Conservation (phyloP, 257 asterid species). For the Solanum chmielewskii region DNA sequence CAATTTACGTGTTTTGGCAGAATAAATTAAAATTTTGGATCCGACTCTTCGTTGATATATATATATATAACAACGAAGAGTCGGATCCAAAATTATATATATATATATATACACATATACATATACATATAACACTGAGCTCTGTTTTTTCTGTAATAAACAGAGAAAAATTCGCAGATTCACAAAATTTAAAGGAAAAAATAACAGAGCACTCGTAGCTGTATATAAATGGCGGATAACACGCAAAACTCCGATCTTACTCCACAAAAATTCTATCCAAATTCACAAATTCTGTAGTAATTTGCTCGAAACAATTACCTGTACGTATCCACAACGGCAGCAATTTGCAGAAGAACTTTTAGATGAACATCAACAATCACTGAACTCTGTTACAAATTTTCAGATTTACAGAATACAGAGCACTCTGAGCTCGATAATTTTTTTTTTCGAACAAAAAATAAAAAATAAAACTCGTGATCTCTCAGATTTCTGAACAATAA, state of each 20-base stretch:
- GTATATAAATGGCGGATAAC: background rate
- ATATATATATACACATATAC: too few species aligned
- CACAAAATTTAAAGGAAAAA: background rate
- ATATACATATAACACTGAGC: background rate
- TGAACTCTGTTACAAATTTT: background rate
- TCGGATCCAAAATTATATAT: background rate
- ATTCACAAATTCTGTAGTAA: background rate
- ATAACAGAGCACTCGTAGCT: background rate
- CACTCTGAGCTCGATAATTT: background rate
- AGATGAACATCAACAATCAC: background rate
- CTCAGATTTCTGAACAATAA: background rate
- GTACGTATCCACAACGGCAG: background rate
- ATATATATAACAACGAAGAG: too few species aligned
- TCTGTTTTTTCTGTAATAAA: background rate
- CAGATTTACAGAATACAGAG: background rate
- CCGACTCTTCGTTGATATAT: background rate
- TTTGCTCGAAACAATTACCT: background rate
- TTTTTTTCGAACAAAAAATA: background rate
- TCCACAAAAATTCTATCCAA: background rate
- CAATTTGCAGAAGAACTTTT: background rate
- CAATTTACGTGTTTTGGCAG: background rate
- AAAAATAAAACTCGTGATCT: background rate
- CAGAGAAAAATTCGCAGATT: background rate
- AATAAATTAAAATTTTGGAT: background rate
- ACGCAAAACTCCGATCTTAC: background rate